phyloP scores from a whole-genome alignment of 352 stramenopile genomes.

The Phytophthora sojae region DNA sequence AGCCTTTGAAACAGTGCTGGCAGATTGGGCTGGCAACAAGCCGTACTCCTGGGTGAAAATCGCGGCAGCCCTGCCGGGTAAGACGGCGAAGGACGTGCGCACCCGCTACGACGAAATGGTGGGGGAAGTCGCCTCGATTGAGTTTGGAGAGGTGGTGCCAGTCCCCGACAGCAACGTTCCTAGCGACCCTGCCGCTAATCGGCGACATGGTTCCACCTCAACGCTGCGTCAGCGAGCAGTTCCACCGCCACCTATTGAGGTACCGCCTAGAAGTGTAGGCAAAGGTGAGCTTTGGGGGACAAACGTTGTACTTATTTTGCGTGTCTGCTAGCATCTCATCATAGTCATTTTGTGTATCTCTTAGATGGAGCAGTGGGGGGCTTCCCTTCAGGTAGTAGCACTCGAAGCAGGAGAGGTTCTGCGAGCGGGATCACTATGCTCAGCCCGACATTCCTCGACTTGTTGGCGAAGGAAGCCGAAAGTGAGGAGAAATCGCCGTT shows the following conservation, averaged over 20 bases:
- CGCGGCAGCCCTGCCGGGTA: constrained; percentile 66
- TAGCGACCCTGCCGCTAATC: constrained; percentile 3
- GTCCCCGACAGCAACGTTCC: constrained; percentile 8
- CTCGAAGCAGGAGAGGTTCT: constrained; percentile 38
- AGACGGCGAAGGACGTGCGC: constrained; percentile 78
- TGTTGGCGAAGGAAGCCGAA: constrained; percentile 56
- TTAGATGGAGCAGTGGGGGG: constrained; percentile 27
- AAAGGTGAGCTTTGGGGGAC: constrained; percentile 40
- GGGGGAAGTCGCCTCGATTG: constrained; percentile 74
- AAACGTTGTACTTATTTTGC: background rate
- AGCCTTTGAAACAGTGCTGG: constrained; percentile 77
- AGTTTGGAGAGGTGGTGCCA: constrained; percentile 29
- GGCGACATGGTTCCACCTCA: constrained; percentile 25
- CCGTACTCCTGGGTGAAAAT: constrained; percentile 88
- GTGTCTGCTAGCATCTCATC: constrained; percentile 26
- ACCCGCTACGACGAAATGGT: constrained; percentile 82
- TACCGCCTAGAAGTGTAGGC: constrained; percentile 40
- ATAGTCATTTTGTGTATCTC: constrained; percentile 14
- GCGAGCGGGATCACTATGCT: constrained; percentile 53
- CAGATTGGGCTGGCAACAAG: constrained; percentile 59
- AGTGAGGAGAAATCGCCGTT: constrained; percentile 65
- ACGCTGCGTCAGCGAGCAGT: constrained; percentile 60
- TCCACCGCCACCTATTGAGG: constrained; percentile 73
- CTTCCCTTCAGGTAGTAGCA: constrained; percentile 34
- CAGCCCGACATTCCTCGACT: constrained; percentile 82